Evolutionary conservation across 1,139 yeast species (phyloP), one percentile per base, ranked within the genome.

Genomic region (Trichomonascaceae sp.): DNA sequence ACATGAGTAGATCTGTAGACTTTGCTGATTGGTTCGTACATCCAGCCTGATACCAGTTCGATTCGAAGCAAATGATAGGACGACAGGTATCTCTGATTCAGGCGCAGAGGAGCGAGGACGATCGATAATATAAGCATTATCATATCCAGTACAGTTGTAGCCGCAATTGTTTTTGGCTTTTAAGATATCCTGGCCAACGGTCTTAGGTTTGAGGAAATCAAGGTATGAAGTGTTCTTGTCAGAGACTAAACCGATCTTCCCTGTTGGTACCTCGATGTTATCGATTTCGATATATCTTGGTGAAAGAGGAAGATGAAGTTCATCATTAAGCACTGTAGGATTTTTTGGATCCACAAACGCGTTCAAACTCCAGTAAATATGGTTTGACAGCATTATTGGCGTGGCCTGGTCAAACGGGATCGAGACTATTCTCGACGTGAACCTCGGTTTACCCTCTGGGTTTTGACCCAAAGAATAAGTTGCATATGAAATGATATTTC

Each of bases 361-460:
- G 55, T 67, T 66, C 53, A 68, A 56, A 60, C 76, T 80, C 73
- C 81, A 81, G 65, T 81, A 81, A 5, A 81, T 69, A 63, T 81
- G 85, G 64, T 80, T 81, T 47, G 84, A 79, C 65, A 81, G 69
- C 63, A 78, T 78, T 45, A 80, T 72, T 18, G 76, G 68, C 3
- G 85, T 80, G 27, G 74, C 64, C 27, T 70, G 54, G 8, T 69
- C 65, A 7, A 69, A 66, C 27, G 72, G 64, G 43, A 77, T 67
- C 22, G 67, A 65, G 17, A 80, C 75, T 57, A 73, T 70, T 60
- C 72, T 79, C 59, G 79, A 81, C 49, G 78, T 65, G 43, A 71
- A 52, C 17, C 64, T 51, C 3, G 50, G 49, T 51, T 77, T 66
- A 60, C 64, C 66, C 13, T 55, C 53, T 36, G 41, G 41, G n/a